Evolutionary conservation across 345 rosid species (phyloP).

Genomic region (Bruguiera gymnorhiza): DNA sequence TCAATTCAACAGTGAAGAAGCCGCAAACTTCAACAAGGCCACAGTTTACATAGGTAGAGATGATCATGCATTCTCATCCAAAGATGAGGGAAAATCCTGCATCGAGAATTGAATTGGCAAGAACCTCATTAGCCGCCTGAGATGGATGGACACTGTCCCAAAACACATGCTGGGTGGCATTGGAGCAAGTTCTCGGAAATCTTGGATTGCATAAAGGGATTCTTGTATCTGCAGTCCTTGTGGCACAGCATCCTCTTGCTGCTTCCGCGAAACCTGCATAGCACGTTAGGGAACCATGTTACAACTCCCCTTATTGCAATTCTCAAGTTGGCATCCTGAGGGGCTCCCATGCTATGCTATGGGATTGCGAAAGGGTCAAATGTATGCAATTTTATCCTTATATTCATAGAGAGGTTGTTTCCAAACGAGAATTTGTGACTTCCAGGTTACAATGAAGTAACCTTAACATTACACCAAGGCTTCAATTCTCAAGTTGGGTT

Average conservation of each 20-base stretch:
- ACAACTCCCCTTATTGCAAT: too few relatives aligned
- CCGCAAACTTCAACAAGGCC: neutral
- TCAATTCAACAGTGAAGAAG: neutral
- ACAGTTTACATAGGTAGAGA: neutral
- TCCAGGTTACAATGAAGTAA: too few relatives aligned
- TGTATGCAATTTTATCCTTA: too few relatives aligned
- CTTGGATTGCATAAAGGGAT: slow-evolving; percentile 64
- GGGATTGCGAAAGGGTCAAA: too few relatives aligned
- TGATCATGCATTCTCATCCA: slow-evolving; percentile 7
- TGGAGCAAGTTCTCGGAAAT: slow-evolving; percentile 70
- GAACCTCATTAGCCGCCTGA: slow-evolving; percentile 80
- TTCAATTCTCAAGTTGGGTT: neutral
- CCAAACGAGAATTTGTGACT: too few relatives aligned
- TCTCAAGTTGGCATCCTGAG: too few relatives aligned
- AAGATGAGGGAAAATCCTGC: slow-evolving; percentile 64
- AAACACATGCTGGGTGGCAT: slow-evolving; percentile 82
- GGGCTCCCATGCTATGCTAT: too few relatives aligned
- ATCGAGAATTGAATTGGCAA: slow-evolving; percentile 55
- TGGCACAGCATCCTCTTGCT: slow-evolving; percentile 82
- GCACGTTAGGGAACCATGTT: neutral
- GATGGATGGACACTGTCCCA: slow-evolving; percentile 98
- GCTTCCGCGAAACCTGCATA: slow-evolving; percentile 73
- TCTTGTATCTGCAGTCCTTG: slow-evolving; percentile 79
- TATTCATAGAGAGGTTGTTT: too few relatives aligned
- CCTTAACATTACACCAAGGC: too few relatives aligned